Evolutionary conservation across 768 basidiomycete species (phyloP).

Genomic region (Punctularia strigosozonata): DNA sequence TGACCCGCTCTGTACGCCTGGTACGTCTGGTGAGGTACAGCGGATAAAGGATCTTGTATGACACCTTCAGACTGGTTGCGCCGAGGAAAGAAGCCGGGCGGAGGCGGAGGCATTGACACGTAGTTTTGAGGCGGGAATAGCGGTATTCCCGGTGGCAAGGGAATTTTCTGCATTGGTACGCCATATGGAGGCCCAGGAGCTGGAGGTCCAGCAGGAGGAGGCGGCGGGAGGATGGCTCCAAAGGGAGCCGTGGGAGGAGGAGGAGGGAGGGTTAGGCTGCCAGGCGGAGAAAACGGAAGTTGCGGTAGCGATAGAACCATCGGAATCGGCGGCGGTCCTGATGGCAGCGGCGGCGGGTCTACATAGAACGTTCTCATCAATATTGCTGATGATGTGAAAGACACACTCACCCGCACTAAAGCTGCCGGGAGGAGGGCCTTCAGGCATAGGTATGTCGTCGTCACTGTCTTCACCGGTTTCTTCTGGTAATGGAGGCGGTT

Average conservation of each 20-base stretch:
- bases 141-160: slow-evolving; percentile 12
- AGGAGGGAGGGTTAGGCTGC: slow-evolving; percentile 6
- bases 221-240: slow-evolving; percentile 5
- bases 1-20: slow-evolving; percentile 55
- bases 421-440: slow-evolving; percentile 49
- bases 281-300: slow-evolving; percentile 11
- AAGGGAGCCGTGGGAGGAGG: slow-evolving; percentile 15
- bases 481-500: slow-evolving; percentile 42
- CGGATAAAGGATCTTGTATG: slow-evolving; percentile 67
- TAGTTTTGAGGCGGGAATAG: slow-evolving; percentile 13
- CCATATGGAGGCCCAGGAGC: slow-evolving; percentile 11
- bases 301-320: slow-evolving; percentile 16
- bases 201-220: slow-evolving; percentile 8
- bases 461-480: slow-evolving; percentile 44
- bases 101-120: slow-evolving; percentile 30
- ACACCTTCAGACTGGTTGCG: slow-evolving; percentile 36
- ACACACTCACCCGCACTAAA: slow-evolving; percentile 6
- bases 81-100: slow-evolving; percentile 57
- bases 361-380: slow-evolving; percentile 3
- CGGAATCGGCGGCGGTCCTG: slow-evolving; percentile 13
- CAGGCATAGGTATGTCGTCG: slow-evolving; percentile 86
- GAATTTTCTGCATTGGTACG: slow-evolving; percentile 16
- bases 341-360: slow-evolving; percentile 18
- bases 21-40: slow-evolving; percentile 67
- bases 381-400: neutral